phyloP scores from a whole-genome alignment of 208 protist species.

The Willaertia magna region DNA sequence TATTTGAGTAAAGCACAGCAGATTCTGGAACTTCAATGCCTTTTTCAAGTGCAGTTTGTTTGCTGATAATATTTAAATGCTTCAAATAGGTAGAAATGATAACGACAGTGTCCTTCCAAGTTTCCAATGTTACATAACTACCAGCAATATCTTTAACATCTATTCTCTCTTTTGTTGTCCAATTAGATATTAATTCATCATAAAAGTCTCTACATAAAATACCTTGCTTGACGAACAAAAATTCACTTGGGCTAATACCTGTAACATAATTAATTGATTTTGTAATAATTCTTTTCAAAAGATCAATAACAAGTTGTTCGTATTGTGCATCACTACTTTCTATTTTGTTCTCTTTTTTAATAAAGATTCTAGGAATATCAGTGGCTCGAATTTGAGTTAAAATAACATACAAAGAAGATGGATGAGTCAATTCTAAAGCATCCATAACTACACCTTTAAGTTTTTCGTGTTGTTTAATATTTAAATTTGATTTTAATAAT shows the following conservation, averaged over 20 bases:
- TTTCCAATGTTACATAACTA: not conserved
- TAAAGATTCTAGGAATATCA: not conserved
- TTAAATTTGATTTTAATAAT: not conserved
- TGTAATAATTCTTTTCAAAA: not conserved
- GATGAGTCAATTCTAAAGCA: not conserved
- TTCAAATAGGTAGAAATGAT: not conserved
- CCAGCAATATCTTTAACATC: not conserved
- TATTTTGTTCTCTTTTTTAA: not conserved
- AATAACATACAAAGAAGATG: not conserved
- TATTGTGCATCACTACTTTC: not conserved
- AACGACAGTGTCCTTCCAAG: not conserved
- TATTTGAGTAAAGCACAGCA: not conserved
- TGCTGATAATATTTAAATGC: not conserved
- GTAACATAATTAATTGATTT: not conserved
- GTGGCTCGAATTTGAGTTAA: not conserved
- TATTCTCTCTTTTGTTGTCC: not conserved
- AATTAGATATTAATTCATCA: not conserved
- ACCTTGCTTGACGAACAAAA: not conserved
- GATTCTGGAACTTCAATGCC: not conserved
- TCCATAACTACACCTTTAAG: not conserved
- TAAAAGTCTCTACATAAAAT: not conserved
- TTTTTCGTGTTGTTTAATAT: not conserved
- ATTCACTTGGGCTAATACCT: not conserved
- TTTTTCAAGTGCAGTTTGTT: not conserved
- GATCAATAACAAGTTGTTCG: not conserved